Conservation (phyloP, 208 protist genomes). For the Trypanosoma cruzi region DNA sequence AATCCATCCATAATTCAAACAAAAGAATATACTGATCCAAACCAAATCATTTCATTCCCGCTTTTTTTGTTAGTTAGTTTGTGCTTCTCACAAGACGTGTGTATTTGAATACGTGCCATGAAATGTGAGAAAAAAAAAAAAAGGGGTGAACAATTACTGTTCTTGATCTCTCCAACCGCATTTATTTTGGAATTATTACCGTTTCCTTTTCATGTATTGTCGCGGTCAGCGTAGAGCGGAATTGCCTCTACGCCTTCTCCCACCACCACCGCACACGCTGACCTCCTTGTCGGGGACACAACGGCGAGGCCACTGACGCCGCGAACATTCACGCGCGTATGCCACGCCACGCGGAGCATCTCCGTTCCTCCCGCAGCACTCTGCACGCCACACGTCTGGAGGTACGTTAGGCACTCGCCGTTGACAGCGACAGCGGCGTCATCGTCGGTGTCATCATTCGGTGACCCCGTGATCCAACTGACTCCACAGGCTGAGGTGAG, state of each 20-base stretch:
- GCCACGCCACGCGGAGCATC: not conserved
- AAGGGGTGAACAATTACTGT: no score
- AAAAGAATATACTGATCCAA: not conserved
- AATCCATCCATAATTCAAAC: slow-evolving; percentile 17
- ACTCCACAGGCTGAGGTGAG: slow-evolving; percentile 60
- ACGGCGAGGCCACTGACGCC: slow-evolving; percentile 63
- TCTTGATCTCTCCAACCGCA: not conserved
- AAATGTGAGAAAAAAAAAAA: no score
- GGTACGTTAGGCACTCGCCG: slow-evolving; percentile 39
- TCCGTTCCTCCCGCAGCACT: not conserved
- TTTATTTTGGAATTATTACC: not conserved
- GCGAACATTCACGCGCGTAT: slow-evolving; percentile 55
- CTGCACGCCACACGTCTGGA: not conserved
- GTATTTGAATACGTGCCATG: no score
- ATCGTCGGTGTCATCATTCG: not conserved
- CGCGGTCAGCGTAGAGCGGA: not conserved
- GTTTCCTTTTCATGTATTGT: not conserved
- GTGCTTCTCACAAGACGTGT: not conserved
- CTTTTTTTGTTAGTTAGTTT: not conserved
- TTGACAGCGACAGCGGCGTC: slow-evolving; percentile 32
- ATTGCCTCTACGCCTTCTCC: slow-evolving; percentile 28
- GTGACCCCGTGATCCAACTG: slow-evolving; percentile 25
- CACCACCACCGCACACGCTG: slow-evolving; percentile 11
- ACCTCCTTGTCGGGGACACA: not conserved
- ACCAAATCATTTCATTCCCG: not conserved